These are phyloP conservation scores for Dryadomyces quercus-mongolicae DNA, from an alignment of 2,329 filamentous ascomycete species.

Conservation along the genomic window DNA sequence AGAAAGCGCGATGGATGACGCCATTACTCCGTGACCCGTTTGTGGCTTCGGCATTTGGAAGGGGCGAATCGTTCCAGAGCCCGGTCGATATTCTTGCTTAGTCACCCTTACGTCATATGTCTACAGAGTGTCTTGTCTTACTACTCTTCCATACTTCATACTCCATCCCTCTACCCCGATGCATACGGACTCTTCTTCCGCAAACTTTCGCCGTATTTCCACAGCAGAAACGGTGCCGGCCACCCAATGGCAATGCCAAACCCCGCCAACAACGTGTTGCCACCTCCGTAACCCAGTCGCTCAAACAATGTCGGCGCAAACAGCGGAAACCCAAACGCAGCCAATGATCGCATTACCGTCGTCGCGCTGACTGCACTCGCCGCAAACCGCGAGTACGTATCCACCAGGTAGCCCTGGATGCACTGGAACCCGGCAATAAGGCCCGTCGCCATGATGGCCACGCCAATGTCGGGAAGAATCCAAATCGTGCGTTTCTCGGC, in stretches of 20 bases:
- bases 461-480: constrained; percentile 33
- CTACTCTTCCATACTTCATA: too few species aligned
- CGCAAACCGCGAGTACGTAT: constrained; percentile 32
- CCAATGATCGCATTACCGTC: constrained; percentile 32
- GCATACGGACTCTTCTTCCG: constrained; percentile 19
- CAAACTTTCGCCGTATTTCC: constrained; percentile 29
- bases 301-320: constrained; percentile 35
- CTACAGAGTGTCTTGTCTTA: too few species aligned
- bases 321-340: constrained; percentile 39
- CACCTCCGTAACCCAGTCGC: constrained; percentile 27
- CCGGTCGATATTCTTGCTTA: too few species aligned
- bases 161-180: too few species aligned
- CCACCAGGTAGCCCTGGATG: constrained; percentile 33
- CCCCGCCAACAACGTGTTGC: constrained; percentile 29
- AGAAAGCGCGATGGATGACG: neutral
- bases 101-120: neutral
- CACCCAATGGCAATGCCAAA: constrained; percentile 26
- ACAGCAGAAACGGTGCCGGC: constrained; percentile 31
- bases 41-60: neutral
- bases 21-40: neutral
- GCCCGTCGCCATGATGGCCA: constrained; percentile 24
- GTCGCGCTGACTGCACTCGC: constrained; percentile 32
- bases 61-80: neutral
- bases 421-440: constrained; percentile 30
- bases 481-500: constrained; percentile 29